phyloP scores from a whole-genome alignment of 768 basidiomycete genomes.

The Suillus subluteus region DNA sequence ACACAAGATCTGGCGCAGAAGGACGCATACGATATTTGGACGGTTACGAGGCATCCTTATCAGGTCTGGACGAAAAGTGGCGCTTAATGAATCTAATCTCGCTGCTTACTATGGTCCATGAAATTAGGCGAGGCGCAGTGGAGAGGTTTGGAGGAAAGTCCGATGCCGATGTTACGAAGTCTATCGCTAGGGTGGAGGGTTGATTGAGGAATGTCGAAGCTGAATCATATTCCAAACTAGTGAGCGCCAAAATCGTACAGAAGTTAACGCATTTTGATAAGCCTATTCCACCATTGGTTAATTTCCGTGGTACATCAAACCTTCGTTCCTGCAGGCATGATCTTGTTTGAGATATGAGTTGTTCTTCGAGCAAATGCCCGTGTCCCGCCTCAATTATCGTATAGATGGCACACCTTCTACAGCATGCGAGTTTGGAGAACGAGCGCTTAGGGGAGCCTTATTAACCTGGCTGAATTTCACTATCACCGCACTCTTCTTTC shows the following conservation, averaged over 20 bases:
- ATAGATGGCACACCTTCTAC: neutral
- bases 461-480: neutral
- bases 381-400: neutral
- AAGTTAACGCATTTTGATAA: neutral
- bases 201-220: conserved; percentile 89
- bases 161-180: conserved; percentile 57
- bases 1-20: conserved; percentile 84
- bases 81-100: conserved; percentile 11
- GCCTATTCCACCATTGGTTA: neutral
- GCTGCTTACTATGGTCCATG: conserved; percentile 88
- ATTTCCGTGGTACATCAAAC: neutral
- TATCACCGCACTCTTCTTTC: neutral
- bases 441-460: neutral
- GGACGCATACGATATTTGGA: conserved; percentile 71
- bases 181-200: conserved; percentile 62
- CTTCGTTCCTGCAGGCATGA: neutral
- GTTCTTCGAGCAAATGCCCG: neutral
- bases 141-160: conserved; percentile 52
- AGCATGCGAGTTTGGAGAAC: neutral
- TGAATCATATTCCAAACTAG: conserved; percentile 25
- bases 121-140: conserved; percentile 58
- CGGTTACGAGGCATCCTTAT: conserved; percentile 72
- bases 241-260: neutral
- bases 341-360: neutral
- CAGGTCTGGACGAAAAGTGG: conserved; percentile 37